These are phyloP conservation scores for Trichosanthes cucumerina DNA, from an alignment of 306 rosid species.

Conservation along the genomic window DNA sequence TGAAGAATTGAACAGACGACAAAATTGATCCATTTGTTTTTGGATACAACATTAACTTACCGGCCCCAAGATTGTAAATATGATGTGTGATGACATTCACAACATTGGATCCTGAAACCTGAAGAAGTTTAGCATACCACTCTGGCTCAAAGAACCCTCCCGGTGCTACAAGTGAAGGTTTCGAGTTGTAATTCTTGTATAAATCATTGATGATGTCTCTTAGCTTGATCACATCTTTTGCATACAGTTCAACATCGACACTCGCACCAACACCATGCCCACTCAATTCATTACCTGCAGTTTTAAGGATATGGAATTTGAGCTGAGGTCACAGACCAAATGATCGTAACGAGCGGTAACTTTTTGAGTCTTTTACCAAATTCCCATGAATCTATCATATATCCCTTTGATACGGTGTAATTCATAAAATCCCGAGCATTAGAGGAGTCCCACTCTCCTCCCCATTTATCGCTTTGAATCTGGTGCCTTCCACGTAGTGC, in stretches of 20 bases:
- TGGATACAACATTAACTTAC: conserved; percentile 21
- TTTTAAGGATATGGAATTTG: background rate
- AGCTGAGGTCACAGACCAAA: background rate
- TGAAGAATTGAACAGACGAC: conserved; percentile 7
- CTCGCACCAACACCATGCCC: conserved; percentile 78
- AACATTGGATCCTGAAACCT: conserved; percentile 60
- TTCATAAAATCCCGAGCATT: conserved; percentile 53
- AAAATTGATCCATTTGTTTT: background rate
- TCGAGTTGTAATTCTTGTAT: conserved; percentile 30
- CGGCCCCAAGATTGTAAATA: conserved; percentile 82
- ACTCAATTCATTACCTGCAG: conserved; percentile 79
- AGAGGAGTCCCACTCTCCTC: conserved; percentile 75
- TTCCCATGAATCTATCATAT: conserved; percentile 77
- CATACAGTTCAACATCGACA: conserved; percentile 62
- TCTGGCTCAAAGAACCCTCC: conserved; percentile 75
- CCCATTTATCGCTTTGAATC: conserved; percentile 36
- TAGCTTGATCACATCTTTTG: conserved; percentile 66
- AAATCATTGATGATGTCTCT: conserved; percentile 32
- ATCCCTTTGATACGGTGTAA: conserved; percentile 62
- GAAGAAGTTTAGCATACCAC: conserved; percentile 68
- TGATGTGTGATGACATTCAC: conserved; percentile 65
- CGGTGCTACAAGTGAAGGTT: conserved; percentile 82
- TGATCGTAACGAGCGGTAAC: background rate
- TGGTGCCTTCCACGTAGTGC: conserved; percentile 74
- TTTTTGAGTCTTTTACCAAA: conserved; percentile 41